These are phyloP conservation scores for Populus simonii DNA, from an alignment of 345 rosid species.

Conservation along the genomic window DNA sequence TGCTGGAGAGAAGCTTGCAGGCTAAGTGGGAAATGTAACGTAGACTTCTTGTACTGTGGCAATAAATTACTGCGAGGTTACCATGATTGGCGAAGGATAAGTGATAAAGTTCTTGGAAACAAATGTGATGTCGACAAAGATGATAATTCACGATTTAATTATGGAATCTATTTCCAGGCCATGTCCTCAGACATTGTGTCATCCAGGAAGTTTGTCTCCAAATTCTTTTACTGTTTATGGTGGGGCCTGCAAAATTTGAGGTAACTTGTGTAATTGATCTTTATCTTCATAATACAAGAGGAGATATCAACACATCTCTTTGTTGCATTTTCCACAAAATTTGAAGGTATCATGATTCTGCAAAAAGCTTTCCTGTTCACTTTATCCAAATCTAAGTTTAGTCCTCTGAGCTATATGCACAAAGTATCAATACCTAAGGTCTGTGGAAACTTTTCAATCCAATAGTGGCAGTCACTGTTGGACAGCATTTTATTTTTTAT, in stretches of 20 bases:
- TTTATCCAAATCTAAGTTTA: neutral
- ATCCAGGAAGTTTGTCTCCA: slow-evolving; percentile 47
- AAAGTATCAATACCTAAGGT: neutral
- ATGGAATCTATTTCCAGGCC: slow-evolving; percentile 73
- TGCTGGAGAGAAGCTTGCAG: slow-evolving; percentile 70
- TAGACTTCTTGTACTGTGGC: slow-evolving; percentile 65
- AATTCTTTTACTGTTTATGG: slow-evolving; percentile 82
- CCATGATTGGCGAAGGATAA: slow-evolving; percentile 49
- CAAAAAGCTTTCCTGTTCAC: neutral
- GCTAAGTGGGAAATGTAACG: slow-evolving; percentile 36
- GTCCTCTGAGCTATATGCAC: neutral
- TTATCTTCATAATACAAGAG: neutral
- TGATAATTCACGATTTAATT: slow-evolving; percentile 42
- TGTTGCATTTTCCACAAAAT: neutral
- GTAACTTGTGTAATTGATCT: slow-evolving; percentile 23
- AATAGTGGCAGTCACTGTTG: neutral
- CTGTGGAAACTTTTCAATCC: neutral
- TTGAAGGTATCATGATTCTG: neutral
- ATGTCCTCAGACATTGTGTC: slow-evolving; percentile 52
- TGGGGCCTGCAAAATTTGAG: slow-evolving; percentile 94
- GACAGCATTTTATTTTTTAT: neutral
- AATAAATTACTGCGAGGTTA: slow-evolving; percentile 42
- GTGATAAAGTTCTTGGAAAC: slow-evolving; percentile 34
- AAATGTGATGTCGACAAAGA: slow-evolving; percentile 38
- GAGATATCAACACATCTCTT: neutral